A percentile compares a stretch with the other conserved stretches of the same genome.
phyloP scores from a whole-genome alignment of 805 yeast genomes.

The Zygosaccharomyces kombuchaensis region DNA sequence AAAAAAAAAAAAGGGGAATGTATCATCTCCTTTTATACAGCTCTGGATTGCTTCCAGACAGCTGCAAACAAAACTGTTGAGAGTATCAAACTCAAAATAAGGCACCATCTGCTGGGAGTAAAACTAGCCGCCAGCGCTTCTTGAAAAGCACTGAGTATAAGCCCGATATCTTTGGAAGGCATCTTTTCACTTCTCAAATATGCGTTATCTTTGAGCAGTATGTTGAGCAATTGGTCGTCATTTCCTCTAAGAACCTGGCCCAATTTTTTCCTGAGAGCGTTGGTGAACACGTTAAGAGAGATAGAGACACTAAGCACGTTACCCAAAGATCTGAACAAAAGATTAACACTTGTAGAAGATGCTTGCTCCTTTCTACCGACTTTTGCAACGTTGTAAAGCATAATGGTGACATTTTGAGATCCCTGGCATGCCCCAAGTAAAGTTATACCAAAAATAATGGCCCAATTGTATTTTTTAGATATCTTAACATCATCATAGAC shows the following conservation, averaged over 20 bases:
- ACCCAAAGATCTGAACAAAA: constrained; percentile 42
- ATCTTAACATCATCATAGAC: constrained; percentile 19
- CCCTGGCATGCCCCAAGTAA: constrained; percentile 41
- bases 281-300: constrained; percentile 10
- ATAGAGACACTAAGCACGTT: constrained; percentile 43
- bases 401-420: constrained; percentile 38
- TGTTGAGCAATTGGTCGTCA: constrained; percentile 5
- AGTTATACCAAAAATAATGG: constrained; percentile 29
- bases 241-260: constrained; percentile 3
- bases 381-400: constrained; percentile 40
- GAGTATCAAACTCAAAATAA: constrained; percentile 4
- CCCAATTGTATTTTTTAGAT: constrained; percentile 19
- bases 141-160: constrained; percentile 6
- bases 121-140: constrained; percentile 7
- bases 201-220: constrained; percentile 10
- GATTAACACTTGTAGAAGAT: constrained; percentile 44
- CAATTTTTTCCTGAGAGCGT: constrained; percentile 6
- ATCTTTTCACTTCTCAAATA: constrained; percentile 4
- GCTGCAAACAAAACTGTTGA: constrained; percentile 4
- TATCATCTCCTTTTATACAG: neutral
- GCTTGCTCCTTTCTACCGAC: constrained; percentile 43
- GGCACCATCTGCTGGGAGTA: constrained; percentile 8
- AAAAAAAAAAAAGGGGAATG: too few relatives aligned
- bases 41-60: constrained; percentile 1
- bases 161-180: constrained; percentile 3